These are phyloP conservation scores for Exophiala oligosperma DNA, from an alignment of 2,329 filamentous ascomycete genomes.

Conservation along the genomic window DNA sequence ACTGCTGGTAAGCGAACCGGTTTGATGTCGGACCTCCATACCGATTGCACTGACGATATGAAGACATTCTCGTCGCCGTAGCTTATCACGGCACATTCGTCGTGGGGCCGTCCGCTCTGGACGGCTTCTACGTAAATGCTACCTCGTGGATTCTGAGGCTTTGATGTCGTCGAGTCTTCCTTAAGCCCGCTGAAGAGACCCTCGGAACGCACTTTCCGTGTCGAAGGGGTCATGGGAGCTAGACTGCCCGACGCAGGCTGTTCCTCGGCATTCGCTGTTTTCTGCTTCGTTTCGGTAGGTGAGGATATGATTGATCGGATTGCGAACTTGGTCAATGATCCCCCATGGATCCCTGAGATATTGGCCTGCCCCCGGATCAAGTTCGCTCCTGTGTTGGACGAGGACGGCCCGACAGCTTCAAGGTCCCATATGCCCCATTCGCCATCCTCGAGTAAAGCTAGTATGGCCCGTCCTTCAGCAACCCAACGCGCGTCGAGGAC, in stretches of 20 bases:
- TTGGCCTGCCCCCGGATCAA: constrained; percentile 40
- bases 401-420: constrained; percentile 44
- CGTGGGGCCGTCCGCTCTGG: constrained; percentile 29
- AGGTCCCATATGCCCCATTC: constrained; percentile 53
- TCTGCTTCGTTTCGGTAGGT: constrained; percentile 14
- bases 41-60: constrained; percentile 44
- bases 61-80: constrained; percentile 42
- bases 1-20: constrained; percentile 17
- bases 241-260: constrained; percentile 31
- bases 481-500: constrained; percentile 49
- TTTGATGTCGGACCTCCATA: constrained; percentile 41
- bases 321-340: constrained; percentile 43
- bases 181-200: constrained; percentile 43
- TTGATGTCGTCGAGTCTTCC: neutral
- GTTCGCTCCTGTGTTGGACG: constrained; percentile 35
- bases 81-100: constrained; percentile 47
- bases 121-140: constrained; percentile 41
- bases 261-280: constrained; percentile 7
- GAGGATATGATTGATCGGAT: constrained; percentile 28
- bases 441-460: constrained; percentile 47
- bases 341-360: constrained; percentile 41
- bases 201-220: constrained; percentile 44
- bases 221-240: constrained; percentile 50
- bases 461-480: constrained; percentile 44
- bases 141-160: constrained; percentile 38